A percentile compares a stretch with the other conserved stretches of the same genome.
phyloP scores from a whole-genome alignment of 768 basidiomycete species.

The Albatrellus ellisii region DNA sequence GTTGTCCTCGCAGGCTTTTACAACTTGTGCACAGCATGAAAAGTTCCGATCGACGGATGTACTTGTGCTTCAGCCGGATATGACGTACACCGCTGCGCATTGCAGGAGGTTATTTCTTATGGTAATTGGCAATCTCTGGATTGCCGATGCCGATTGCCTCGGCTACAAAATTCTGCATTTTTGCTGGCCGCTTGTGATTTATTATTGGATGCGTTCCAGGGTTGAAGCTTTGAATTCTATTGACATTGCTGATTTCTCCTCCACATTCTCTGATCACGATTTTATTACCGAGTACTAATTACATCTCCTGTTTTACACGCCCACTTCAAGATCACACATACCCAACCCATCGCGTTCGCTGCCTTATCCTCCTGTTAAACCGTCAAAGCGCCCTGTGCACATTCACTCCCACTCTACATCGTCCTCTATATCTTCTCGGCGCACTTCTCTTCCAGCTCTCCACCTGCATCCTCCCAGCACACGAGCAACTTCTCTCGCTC shows the following conservation, averaged over 20 bases:
- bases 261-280: not conserved
- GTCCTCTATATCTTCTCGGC: constrained; percentile 16
- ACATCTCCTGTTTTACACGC: not conserved
- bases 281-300: not conserved
- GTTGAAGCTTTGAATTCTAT: too few relatives aligned
- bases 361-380: constrained; percentile 14
- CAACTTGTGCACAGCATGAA: too few relatives aligned
- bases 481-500: constrained; percentile 9
- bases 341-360: constrained; percentile 1
- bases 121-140: too few relatives aligned
- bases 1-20: too few relatives aligned
- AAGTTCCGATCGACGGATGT: too few relatives aligned
- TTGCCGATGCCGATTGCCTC: too few relatives aligned
- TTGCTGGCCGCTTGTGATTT: too few relatives aligned
- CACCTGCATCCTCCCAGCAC: constrained; percentile 15
- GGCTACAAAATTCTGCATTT: too few relatives aligned
- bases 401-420: constrained; percentile 13
- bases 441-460: constrained; percentile 18
- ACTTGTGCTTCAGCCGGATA: too few relatives aligned
- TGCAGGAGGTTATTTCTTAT: too few relatives aligned
- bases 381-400: constrained; percentile 12
- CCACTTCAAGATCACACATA: constrained; percentile 1
- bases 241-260: not conserved
- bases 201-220: too few relatives aligned
- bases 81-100: too few relatives aligned